These are phyloP conservation scores for Tuber calosporum DNA, from an alignment of 495 filamentous ascomycete genomes.

Conservation along the genomic window DNA sequence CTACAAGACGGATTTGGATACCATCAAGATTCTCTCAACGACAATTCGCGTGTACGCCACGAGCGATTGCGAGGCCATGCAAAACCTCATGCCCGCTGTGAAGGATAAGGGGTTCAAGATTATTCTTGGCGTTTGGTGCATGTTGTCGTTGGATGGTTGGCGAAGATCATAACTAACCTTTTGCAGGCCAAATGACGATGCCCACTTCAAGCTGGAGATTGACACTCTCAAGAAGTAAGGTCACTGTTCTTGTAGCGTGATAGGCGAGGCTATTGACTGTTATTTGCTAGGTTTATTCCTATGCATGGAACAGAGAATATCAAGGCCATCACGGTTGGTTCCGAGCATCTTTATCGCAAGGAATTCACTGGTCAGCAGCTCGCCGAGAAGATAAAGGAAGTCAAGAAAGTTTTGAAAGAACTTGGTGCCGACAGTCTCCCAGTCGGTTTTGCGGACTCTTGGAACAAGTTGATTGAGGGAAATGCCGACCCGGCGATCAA, in stretches of 20 bases:
- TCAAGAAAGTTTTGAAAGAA: constrained; percentile 50
- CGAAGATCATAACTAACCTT: constrained; percentile 12
- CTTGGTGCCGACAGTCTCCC: constrained; percentile 43
- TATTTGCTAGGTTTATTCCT: constrained; percentile 40
- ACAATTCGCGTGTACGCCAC: constrained; percentile 68
- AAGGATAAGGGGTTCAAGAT: constrained; percentile 65
- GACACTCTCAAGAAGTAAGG: constrained; percentile 51
- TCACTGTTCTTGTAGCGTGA: neutral
- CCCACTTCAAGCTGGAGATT: constrained; percentile 58
- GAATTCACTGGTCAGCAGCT: constrained; percentile 61
- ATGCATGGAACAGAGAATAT: constrained; percentile 53
- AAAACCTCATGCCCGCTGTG: constrained; percentile 64
- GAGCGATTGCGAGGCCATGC: constrained; percentile 58
- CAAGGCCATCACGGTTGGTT: constrained; percentile 71
- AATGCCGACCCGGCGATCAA: constrained; percentile 61
- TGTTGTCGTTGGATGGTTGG: neutral
- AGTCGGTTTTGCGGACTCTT: constrained; percentile 71
- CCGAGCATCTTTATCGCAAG: constrained; percentile 67
- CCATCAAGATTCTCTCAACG: constrained; percentile 43
- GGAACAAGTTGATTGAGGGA: constrained; percentile 73
- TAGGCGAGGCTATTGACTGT: neutral
- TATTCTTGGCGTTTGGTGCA: constrained; percentile 68
- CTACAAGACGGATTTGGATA: constrained; percentile 53
- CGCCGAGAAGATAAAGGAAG: constrained; percentile 55
- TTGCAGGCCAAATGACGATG: constrained; percentile 60